phyloP scores from a whole-genome alignment of 768 basidiomycete genomes.

The Dacryopinax primogenitus region DNA sequence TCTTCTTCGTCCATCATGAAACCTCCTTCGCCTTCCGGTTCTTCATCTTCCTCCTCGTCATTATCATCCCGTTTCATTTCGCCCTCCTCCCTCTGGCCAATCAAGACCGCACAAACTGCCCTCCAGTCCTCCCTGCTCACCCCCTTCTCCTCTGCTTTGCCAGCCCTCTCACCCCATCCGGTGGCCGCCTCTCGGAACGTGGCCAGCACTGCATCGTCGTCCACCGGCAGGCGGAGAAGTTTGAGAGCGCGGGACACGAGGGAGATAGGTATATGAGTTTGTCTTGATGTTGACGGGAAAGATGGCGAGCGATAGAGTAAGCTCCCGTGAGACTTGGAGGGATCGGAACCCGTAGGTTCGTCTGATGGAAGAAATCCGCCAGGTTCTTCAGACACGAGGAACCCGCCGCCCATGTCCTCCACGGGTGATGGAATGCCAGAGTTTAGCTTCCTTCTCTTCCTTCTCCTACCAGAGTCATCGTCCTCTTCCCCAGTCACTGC shows the following conservation, averaged over 20 bases:
- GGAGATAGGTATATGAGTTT: constrained; percentile 38
- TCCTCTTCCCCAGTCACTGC: background rate
- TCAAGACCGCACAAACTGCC: constrained; percentile 61
- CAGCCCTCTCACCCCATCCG: constrained; percentile 41
- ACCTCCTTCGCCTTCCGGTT: constrained; percentile 13
- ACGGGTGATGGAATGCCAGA: background rate
- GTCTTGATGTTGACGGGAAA: background rate
- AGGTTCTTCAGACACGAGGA: background rate
- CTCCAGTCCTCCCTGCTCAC: constrained; percentile 65
- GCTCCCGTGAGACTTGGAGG: too few relatives aligned
- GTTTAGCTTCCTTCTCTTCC: background rate
- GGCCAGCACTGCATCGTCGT: constrained; percentile 47
- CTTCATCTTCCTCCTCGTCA: constrained; percentile 24
- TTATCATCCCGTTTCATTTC: constrained; percentile 7
- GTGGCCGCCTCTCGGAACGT: constrained; percentile 65
- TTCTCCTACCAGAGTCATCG: background rate
- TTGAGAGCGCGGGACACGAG: constrained; percentile 50
- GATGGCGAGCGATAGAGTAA: too few relatives aligned
- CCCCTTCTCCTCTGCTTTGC: constrained; percentile 21
- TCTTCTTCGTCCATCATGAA: constrained; percentile 18
- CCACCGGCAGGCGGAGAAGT: constrained; percentile 45
- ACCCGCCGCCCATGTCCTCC: background rate
- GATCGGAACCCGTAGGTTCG: background rate
- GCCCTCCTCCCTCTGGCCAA: constrained; percentile 31
- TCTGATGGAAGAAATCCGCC: background rate